Evolutionary conservation across 176 grass and related monocot species (phyloP).

Genomic region (Phyllostachys edulis): DNA sequence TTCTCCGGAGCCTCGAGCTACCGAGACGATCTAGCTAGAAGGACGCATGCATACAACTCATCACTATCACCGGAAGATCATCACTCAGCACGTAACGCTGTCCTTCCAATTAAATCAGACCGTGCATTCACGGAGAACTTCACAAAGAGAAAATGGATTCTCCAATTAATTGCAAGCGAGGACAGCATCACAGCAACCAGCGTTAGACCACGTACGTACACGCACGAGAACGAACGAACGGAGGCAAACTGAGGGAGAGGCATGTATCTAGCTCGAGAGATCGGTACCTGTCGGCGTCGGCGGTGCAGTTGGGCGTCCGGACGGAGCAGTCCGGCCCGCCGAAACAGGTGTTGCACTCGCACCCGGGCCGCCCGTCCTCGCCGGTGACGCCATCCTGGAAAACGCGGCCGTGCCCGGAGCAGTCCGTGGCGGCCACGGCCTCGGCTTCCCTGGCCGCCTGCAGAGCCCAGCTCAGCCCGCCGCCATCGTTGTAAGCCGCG

Average conservation of each 20-base stretch:
- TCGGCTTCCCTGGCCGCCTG: slow-evolving; percentile 62
- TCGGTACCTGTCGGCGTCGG: slow-evolving; percentile 55
- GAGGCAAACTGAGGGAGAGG: not conserved
- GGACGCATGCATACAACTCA: too few species aligned
- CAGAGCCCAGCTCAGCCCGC: slow-evolving; percentile 51
- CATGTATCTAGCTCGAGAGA: not conserved
- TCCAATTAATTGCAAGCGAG: too few species aligned
- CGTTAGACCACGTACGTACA: not conserved
- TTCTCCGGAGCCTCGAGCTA: too few species aligned
- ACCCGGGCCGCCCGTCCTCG: slow-evolving; percentile 41
- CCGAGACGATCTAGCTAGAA: too few species aligned
- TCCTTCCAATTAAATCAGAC: too few species aligned
- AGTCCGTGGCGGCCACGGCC: slow-evolving; percentile 45
- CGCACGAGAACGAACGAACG: not conserved
- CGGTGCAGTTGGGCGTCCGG: slow-evolving; percentile 45
- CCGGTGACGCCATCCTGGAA: slow-evolving; percentile 47
- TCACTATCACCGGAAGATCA: too few species aligned
- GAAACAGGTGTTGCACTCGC: slow-evolving; percentile 82
- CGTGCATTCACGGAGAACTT: too few species aligned
- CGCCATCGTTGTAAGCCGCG: not conserved
- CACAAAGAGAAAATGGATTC: too few species aligned
- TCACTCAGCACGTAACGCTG: too few species aligned
- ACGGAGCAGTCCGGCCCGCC: slow-evolving; percentile 60
- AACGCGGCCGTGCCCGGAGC: slow-evolving; percentile 70
- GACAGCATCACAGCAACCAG: not conserved